Conservation (phyloP, 116 monocot species). For the Dioscorea cayenensis region DNA sequence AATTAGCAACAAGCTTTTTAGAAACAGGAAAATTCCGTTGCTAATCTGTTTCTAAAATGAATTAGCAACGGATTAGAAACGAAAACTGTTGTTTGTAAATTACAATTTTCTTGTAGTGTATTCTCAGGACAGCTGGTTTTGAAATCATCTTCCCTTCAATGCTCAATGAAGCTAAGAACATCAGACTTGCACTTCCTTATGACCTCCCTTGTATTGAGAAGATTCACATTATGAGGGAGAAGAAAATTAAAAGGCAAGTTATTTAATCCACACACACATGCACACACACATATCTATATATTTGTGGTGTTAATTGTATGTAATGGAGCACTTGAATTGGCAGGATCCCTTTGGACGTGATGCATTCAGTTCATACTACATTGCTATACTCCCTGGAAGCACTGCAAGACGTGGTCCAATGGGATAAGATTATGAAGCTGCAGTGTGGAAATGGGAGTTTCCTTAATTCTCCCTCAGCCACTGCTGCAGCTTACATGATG, state of each 20-base stretch:
- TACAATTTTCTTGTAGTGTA: too few relatives aligned
- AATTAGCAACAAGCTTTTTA: too few relatives aligned
- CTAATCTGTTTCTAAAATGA: too few relatives aligned
- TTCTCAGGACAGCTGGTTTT: constrained; percentile 16
- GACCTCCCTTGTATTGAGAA: constrained; percentile 9
- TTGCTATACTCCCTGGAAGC: constrained; percentile 28
- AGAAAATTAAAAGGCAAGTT: constrained; percentile 22
- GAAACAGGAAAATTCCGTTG: too few relatives aligned
- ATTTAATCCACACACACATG: too few relatives aligned
- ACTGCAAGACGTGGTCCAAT: constrained; percentile 18
- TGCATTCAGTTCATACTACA: constrained; percentile 28
- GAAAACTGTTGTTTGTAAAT: too few relatives aligned
- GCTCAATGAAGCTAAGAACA: constrained; percentile 21
- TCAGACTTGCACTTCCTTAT: constrained; percentile 27
- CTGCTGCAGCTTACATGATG: constrained; percentile 26
- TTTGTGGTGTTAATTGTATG: neutral
- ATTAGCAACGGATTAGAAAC: too few relatives aligned
- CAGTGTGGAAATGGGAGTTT: constrained; percentile 26
- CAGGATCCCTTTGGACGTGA: constrained; percentile 31
- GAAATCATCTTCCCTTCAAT: constrained; percentile 30
- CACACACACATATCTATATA: neutral
- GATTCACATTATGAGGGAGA: constrained; percentile 16
- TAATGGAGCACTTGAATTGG: too few relatives aligned
- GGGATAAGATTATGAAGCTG: constrained; percentile 26
- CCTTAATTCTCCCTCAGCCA: constrained; percentile 17